Percentiles rank a stretch among this genome's conserved stretches.
These are phyloP conservation scores for Lasiosphaeria hispida DNA, from an alignment of 495 filamentous ascomycete genomes.

Conservation along the genomic window DNA sequence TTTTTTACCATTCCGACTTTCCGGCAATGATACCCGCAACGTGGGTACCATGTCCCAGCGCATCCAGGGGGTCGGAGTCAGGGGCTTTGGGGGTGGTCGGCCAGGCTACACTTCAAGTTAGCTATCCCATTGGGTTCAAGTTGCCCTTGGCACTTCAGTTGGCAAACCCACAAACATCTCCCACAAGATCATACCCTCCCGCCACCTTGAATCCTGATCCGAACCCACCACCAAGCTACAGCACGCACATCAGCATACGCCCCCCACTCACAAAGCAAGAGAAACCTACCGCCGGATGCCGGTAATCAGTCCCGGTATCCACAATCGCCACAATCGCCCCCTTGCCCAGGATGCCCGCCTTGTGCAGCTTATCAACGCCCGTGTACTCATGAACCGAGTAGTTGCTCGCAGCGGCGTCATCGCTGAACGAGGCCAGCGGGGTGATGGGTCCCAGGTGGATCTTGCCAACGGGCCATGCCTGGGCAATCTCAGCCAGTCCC, in stretches of 20 bases:
- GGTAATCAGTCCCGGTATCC: slow-evolving; percentile 48
- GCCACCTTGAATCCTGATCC: slow-evolving; percentile 34
- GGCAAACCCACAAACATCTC: slow-evolving; percentile 20
- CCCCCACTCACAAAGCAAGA: not conserved
- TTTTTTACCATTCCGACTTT: slow-evolving; percentile 32
- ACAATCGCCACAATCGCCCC: slow-evolving; percentile 33
- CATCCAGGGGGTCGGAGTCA: slow-evolving; percentile 43
- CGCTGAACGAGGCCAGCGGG: slow-evolving; percentile 16
- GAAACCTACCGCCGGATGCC: slow-evolving; percentile 36
- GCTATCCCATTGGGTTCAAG: not conserved
- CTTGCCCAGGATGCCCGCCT: slow-evolving; percentile 29
- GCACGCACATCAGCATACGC: not conserved
- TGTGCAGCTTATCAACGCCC: slow-evolving; percentile 33
- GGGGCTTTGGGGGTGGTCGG: slow-evolving; percentile 27
- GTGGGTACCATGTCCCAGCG: slow-evolving; percentile 47
- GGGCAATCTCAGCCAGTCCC: slow-evolving; percentile 18
- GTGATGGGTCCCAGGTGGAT: slow-evolving; percentile 16
- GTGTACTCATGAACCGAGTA: slow-evolving; percentile 32
- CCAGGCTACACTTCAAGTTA: slow-evolving; percentile 19
- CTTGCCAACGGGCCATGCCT: slow-evolving; percentile 28
- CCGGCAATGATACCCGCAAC: slow-evolving; percentile 51
- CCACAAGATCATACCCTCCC: slow-evolving; percentile 38
- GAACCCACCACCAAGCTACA: slow-evolving; percentile 36
- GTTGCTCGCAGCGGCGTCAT: slow-evolving; percentile 22
- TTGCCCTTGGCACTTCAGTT: not conserved